Evolutionary conservation across 371 early-diverging fungal species (phyloP).

Genomic region (Cokeromyces recurvatus): DNA sequence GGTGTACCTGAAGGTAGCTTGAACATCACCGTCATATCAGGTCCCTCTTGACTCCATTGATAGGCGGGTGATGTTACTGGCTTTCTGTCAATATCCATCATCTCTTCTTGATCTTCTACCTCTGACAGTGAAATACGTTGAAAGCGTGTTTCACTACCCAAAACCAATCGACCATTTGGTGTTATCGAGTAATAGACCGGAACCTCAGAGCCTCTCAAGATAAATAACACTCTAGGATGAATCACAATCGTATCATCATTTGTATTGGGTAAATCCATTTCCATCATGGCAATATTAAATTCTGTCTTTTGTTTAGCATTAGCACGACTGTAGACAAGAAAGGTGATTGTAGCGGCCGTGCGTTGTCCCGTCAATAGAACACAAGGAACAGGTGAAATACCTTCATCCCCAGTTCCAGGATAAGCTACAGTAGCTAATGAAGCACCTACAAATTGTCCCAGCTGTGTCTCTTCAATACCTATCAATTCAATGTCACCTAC

Average conservation of each 20-base stretch:
- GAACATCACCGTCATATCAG: slow-evolving; percentile 64
- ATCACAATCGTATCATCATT: slow-evolving; percentile 4
- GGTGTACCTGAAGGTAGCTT: slow-evolving; percentile 48
- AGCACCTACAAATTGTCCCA: slow-evolving; percentile 6
- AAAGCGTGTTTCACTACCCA: slow-evolving; percentile 47
- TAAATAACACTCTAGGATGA: slow-evolving; percentile 28
- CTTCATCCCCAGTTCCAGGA: slow-evolving; percentile 34
- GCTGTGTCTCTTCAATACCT: slow-evolving; percentile 10
- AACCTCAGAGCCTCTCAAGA: slow-evolving; percentile 57
- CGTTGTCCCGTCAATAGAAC: slow-evolving; percentile 27
- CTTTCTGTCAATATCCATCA: background rate
- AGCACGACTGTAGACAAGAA: slow-evolving; percentile 37
- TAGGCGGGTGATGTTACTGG: slow-evolving; percentile 37
- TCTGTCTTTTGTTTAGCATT: slow-evolving; percentile 14
- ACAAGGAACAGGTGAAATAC: slow-evolving; percentile 42
- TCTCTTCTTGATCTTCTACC: background rate
- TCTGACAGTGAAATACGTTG: slow-evolving; percentile 5
- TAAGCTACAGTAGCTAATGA: slow-evolving; percentile 20
- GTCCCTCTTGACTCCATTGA: slow-evolving; percentile 68
- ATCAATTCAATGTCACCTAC: slow-evolving; percentile 35
- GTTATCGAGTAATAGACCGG: slow-evolving; percentile 60
- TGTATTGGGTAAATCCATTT: slow-evolving; percentile 16
- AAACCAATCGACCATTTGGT: slow-evolving; percentile 36
- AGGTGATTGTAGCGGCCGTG: slow-evolving; percentile 13
- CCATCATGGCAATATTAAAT: slow-evolving; percentile 43